phyloP scores from a whole-genome alignment of 257 asterid species.

The Orobanche coerulescens region DNA sequence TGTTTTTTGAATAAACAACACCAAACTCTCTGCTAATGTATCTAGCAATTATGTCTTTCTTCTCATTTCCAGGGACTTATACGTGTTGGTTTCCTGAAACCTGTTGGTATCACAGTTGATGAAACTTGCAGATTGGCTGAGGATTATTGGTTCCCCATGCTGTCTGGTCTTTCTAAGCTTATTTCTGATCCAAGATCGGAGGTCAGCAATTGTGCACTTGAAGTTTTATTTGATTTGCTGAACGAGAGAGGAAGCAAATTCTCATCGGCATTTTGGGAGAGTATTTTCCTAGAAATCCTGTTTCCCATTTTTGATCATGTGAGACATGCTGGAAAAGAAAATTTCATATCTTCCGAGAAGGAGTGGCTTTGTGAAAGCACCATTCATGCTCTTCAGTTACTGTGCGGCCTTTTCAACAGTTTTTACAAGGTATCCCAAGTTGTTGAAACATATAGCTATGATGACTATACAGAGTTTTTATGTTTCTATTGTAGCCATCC shows the following conservation, averaged over 20 bases:
- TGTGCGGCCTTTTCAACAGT: constrained; percentile 93
- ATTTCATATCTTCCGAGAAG: constrained; percentile 45
- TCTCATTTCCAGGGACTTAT: constrained; percentile 72
- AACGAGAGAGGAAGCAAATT: constrained; percentile 97
- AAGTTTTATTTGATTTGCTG: constrained; percentile 94
- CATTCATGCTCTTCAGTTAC: constrained; percentile 83
- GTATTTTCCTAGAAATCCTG: constrained; percentile 75
- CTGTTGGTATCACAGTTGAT: constrained; percentile 51
- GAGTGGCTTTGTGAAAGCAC: constrained; percentile 85
- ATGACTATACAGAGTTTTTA: too few relatives aligned
- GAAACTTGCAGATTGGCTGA: constrained; percentile 79
- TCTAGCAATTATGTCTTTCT: too few relatives aligned
- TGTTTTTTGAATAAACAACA: too few relatives aligned
- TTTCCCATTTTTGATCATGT: constrained; percentile 96
- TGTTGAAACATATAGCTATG: constrained; percentile 17
- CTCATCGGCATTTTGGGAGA: constrained; percentile 93
- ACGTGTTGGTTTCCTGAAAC: constrained; percentile 92
- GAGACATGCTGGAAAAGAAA: constrained; percentile 82
- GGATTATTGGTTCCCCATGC: constrained; percentile 99
- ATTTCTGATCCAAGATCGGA: constrained; percentile 95
- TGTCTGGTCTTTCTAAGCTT: constrained; percentile 96
- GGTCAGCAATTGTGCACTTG: constrained; percentile 95
- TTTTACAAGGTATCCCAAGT: constrained; percentile 76
- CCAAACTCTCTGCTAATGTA: too few relatives aligned
- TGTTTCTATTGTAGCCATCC: too few relatives aligned